phyloP scores from a whole-genome alignment of 2,329 filamentous ascomycete genomes.

The Arthrobotrys musiformis region DNA sequence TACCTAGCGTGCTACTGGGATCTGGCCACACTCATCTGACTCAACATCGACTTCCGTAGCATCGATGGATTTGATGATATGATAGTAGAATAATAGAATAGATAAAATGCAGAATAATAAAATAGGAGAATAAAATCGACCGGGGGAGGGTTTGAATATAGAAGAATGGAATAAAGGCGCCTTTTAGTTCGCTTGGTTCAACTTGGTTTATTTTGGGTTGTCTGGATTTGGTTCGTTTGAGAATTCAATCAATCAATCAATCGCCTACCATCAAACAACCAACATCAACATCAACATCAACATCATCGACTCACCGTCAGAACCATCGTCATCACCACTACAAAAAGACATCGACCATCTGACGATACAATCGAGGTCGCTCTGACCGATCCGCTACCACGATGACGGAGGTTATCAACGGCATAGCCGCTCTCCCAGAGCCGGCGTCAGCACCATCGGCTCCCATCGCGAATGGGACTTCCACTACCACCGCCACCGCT shows the following conservation, averaged over 20 bases:
- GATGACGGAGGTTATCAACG: slow-evolving; percentile 52
- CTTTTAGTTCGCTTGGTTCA: no score
- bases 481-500: no score
- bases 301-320: not conserved
- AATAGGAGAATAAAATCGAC: no score
- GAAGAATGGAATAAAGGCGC: not conserved
- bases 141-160: not conserved
- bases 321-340: not conserved
- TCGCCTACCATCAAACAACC: no score
- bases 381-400: not conserved
- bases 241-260: no score
- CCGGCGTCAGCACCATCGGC: slow-evolving; percentile 15
- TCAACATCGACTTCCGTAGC: not conserved
- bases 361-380: not conserved
- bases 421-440: slow-evolving; percentile 36
- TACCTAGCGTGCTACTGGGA: no score
- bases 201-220: not conserved
- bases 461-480: slow-evolving; percentile 37
- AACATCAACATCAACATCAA: not conserved
- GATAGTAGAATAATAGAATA: no score
- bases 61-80: no score
- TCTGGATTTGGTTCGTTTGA: no score
- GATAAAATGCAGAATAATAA: no score
- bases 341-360: not conserved
- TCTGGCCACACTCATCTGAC: not conserved